phyloP scores from a whole-genome alignment of 129 eudicot species.

The Tanacetum coccineum region DNA sequence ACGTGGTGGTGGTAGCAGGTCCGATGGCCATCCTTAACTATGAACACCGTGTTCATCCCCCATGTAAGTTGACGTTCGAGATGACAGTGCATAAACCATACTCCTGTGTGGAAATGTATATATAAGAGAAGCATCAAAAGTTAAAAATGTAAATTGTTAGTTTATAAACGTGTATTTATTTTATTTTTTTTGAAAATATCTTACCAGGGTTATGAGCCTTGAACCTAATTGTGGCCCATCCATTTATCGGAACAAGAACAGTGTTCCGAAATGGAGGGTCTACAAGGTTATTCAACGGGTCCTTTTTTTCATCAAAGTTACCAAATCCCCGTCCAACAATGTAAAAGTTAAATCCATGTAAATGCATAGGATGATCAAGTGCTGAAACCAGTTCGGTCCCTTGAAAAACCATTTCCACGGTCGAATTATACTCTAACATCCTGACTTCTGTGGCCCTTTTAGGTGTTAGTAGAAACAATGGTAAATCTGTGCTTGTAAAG shows the following conservation, averaged over 20 bases:
- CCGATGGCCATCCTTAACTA: conserved; percentile 31
- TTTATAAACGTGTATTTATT: too few species aligned
- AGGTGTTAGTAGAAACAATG: conserved; percentile 32
- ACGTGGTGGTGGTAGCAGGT: conserved; percentile 36
- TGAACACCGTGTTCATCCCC: conserved; percentile 42
- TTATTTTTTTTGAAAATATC: too few species aligned
- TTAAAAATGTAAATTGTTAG: too few species aligned
- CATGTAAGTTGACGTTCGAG: conserved; percentile 34
- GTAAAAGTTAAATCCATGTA: too few species aligned
- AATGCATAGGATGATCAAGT: too few species aligned
- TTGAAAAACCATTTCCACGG: conserved; percentile 49
- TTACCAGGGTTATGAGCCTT: too few species aligned
- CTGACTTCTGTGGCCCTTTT: conserved; percentile 39
- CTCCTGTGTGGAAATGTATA: conserved; percentile 22
- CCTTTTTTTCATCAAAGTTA: too few species aligned
- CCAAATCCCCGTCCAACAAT: too few species aligned
- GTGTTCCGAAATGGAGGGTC: too few species aligned
- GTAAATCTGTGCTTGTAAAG: conserved; percentile 34
- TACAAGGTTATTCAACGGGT: too few species aligned
- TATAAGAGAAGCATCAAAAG: neutral
- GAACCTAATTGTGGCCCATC: too few species aligned
- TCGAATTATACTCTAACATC: conserved; percentile 33
- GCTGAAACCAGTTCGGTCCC: conserved; percentile 43
- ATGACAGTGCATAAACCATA: conserved; percentile 41
- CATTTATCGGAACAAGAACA: too few species aligned